Evolutionary conservation across 495 filamentous ascomycete species (phyloP).

Genomic region (Neurospora sp.): DNA sequence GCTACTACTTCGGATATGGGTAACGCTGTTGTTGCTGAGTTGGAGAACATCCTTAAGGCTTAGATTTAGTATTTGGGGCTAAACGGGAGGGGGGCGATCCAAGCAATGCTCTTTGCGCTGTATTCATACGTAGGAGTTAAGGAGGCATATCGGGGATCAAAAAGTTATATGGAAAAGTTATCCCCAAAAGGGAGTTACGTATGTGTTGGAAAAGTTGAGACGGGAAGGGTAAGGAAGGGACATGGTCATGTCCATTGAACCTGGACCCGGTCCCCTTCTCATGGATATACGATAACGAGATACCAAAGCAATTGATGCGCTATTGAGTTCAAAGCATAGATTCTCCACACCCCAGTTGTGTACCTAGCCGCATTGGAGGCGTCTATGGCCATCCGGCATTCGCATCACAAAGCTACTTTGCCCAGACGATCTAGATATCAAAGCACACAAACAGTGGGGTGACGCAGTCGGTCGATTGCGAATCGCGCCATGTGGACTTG

Average conservation of each 20-base stretch:
- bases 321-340: background rate
- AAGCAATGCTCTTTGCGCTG: background rate
- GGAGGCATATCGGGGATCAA: background rate
- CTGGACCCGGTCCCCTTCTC: background rate
- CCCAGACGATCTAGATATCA: background rate
- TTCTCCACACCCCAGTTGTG: background rate
- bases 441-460: background rate
- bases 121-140: background rate
- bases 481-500: background rate
- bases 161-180: background rate
- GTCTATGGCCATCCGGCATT: background rate
- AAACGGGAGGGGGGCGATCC: background rate
- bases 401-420: background rate
- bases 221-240: background rate
- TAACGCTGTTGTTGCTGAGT: constrained; percentile 64
- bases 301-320: background rate
- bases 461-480: background rate
- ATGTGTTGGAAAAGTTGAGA: background rate
- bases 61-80: background rate
- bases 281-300: background rate
- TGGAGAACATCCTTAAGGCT: constrained; percentile 45
- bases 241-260: background rate
- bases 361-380: background rate
- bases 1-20: constrained; percentile 68
- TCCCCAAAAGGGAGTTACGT: background rate